Conservation (phyloP, 2,329 filamentous ascomycete species). For the Ophiostoma angusticollis region DNA sequence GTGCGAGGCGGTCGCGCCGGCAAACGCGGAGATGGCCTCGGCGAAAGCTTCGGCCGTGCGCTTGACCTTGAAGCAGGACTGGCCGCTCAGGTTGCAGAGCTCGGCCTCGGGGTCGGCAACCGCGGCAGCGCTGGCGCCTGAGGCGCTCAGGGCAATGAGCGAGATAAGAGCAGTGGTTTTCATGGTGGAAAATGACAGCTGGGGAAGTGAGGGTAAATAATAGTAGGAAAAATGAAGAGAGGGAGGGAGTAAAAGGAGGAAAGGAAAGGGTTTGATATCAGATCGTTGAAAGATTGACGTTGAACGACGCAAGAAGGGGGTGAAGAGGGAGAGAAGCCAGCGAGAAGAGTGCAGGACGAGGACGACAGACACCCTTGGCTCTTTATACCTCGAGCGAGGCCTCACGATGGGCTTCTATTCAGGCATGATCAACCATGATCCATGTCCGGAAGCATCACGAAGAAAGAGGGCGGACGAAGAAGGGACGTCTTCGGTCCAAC, state of each 20-base stretch:
- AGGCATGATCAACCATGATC: no score
- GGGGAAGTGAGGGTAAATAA: background rate
- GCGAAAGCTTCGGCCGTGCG: conserved; percentile 11
- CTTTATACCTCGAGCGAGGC: no score
- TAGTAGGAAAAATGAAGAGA: background rate
- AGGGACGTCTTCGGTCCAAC: no score
- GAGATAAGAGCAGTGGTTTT: conserved; percentile 13
- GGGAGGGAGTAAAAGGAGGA: background rate
- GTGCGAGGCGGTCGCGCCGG: background rate
- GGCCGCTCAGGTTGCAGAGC: conserved; percentile 9
- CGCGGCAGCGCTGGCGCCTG: conserved; percentile 12
- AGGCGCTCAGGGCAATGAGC: conserved; percentile 12
- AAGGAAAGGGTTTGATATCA: background rate
- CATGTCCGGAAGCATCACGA: no score
- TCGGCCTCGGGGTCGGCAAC: conserved; percentile 10
- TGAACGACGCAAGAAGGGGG: background rate
- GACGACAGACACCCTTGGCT: no score
- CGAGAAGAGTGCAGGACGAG: no score
- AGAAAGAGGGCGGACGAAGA: no score
- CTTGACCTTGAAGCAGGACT: conserved; percentile 15
- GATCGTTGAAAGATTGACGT: conserved; percentile 2
- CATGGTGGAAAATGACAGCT: conserved; percentile 3
- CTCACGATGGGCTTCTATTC: no score
- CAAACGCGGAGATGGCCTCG: conserved; percentile 4
- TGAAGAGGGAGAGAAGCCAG: no score